Conservation (phyloP, 495 filamentous ascomycete species). For the Podospora pseudocomata region DNA sequence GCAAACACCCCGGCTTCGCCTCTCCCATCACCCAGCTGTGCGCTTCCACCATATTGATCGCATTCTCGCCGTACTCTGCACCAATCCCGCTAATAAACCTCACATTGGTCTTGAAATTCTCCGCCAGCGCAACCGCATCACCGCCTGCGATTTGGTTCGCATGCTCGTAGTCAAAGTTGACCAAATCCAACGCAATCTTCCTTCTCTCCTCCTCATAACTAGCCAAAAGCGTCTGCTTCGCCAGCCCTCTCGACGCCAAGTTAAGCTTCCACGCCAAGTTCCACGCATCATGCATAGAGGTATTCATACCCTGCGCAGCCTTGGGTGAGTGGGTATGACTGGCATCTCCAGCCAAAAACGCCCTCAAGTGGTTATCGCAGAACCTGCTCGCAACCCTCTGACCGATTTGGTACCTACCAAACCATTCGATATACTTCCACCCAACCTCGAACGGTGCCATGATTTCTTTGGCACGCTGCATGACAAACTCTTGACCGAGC, state of each 20-base stretch:
- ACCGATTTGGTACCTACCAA: constrained; percentile 59
- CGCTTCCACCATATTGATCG: constrained; percentile 48
- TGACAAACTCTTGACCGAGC: constrained; percentile 60
- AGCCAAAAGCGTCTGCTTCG: constrained; percentile 49
- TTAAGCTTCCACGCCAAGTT: constrained; percentile 76
- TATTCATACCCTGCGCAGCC: constrained; percentile 77
- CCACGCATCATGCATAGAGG: constrained; percentile 72
- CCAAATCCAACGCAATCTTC: constrained; percentile 58
- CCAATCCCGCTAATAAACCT: constrained; percentile 65
- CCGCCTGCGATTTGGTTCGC: constrained; percentile 56
- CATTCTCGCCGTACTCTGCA: constrained; percentile 57
- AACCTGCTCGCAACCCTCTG: constrained; percentile 63
- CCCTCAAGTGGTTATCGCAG: constrained; percentile 48
- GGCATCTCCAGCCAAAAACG: constrained; percentile 73
- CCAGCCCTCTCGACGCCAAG: constrained; percentile 55
- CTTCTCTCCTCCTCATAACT: constrained; percentile 66
- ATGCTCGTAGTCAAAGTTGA: constrained; percentile 63
- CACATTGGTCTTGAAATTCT: constrained; percentile 63
- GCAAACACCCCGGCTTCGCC: constrained; percentile 54
- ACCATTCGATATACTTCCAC: constrained; percentile 62
- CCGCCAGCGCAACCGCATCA: constrained; percentile 52
- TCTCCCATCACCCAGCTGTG: constrained; percentile 44
- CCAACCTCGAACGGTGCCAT: constrained; percentile 58
- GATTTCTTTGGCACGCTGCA: constrained; percentile 58
- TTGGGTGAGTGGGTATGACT: constrained; percentile 74